These are phyloP conservation scores for Trametes sanguinea DNA, from an alignment of 768 basidiomycete species.

Conservation along the genomic window DNA sequence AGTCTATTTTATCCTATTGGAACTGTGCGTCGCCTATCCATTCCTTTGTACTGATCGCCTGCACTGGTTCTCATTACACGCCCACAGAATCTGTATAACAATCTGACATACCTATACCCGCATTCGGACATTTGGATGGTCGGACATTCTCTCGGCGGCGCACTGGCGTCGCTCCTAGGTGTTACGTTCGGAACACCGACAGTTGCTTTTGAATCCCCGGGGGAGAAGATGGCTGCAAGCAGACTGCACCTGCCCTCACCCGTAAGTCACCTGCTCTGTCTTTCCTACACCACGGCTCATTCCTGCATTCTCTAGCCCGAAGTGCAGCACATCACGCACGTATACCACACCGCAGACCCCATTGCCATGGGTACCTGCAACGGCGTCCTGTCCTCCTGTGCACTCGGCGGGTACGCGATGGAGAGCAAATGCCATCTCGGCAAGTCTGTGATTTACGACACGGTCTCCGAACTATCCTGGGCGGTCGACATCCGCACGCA, in stretches of 20 bases:
- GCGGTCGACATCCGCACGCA: constrained; percentile 80
- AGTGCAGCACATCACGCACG: constrained; percentile 79
- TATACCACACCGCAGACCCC: constrained; percentile 95
- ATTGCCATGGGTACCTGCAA: constrained; percentile 90
- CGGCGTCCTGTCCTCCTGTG: constrained; percentile 78
- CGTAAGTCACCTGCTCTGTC: constrained; percentile 43
- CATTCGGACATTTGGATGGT: constrained; percentile 86
- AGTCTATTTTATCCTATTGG: constrained; percentile 90
- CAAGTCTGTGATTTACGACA: constrained; percentile 86
- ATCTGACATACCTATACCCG: constrained; percentile 91
- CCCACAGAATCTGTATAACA: constrained; percentile 87
- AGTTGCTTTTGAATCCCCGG: constrained; percentile 88
- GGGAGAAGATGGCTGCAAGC: constrained; percentile 76
- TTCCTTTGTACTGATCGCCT: not conserved
- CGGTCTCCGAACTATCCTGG: constrained; percentile 86
- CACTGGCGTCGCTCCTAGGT: constrained; percentile 81
- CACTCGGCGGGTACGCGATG: constrained; percentile 87
- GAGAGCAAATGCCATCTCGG: constrained; percentile 88
- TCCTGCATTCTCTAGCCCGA: constrained; percentile 50
- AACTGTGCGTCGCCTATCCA: constrained; percentile 54
- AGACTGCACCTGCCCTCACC: constrained; percentile 87
- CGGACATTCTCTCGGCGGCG: constrained; percentile 72
- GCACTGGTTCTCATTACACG: not conserved
- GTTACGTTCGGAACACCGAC: constrained; percentile 87
- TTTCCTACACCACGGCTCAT: not conserved